Conservation (phyloP, 768 basidiomycete species). For the Mycena latifolia region DNA sequence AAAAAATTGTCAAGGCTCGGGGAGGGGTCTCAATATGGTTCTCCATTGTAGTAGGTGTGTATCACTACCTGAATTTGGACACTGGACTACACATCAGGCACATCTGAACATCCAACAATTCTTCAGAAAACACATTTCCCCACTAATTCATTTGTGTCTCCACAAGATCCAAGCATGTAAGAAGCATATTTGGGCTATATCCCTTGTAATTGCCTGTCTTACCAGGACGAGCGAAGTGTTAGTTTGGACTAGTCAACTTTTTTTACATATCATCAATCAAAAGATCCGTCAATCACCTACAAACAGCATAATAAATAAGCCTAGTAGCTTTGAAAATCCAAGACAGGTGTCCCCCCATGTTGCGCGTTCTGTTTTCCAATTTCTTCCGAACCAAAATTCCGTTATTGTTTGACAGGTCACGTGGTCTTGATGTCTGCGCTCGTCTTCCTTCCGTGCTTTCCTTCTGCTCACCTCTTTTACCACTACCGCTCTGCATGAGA, state of each 20-base stretch:
- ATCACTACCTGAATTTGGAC: constrained; percentile 12
- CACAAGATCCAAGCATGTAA: neutral
- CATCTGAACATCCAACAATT: constrained; percentile 4
- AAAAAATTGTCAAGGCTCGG: constrained; percentile 10
- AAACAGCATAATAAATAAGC: constrained; percentile 12
- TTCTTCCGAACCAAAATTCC: neutral
- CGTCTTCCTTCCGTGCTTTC: too few species aligned
- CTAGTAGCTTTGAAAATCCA: constrained; percentile 9
- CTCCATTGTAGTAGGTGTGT: constrained; percentile 13
- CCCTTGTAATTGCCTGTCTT: too few species aligned
- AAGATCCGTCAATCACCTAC: constrained; percentile 7
- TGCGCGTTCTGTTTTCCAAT: neutral
- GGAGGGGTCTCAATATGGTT: constrained; percentile 14
- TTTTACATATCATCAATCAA: constrained; percentile 8
- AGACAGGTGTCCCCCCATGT: neutral
- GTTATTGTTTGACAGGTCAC: too few species aligned
- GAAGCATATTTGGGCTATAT: too few species aligned
- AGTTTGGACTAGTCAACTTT: constrained; percentile 5
- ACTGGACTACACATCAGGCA: constrained; percentile 5
- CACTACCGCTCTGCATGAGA: too few species aligned
- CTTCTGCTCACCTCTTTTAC: too few species aligned
- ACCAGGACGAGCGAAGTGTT: constrained; percentile 9
- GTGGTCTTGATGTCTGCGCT: too few species aligned
- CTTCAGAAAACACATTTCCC: constrained; percentile 8
- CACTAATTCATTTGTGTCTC: constrained; percentile 1